Evolutionary conservation across 176 grass and related monocot species (phyloP).

Genomic region (Cenchrus fungigraminus): DNA sequence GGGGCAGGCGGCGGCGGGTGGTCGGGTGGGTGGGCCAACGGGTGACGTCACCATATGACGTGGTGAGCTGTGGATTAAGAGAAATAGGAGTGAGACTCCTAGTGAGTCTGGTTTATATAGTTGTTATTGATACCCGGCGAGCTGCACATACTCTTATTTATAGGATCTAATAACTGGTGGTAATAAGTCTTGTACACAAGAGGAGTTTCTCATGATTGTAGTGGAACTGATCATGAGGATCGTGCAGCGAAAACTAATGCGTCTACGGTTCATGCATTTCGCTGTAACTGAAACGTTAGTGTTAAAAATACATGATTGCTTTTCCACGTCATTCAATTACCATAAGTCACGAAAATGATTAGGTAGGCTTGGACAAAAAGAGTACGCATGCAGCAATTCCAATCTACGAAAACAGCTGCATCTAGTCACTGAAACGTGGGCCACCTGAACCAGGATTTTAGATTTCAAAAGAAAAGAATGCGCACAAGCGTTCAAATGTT

Average conservation of each 20-base stretch:
- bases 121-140: neutral
- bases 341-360: neutral
- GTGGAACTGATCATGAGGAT: neutral
- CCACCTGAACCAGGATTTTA: neutral
- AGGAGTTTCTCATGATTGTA: neutral
- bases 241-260: neutral
- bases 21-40: too few relatives aligned
- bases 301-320: too few relatives aligned
- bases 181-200: neutral
- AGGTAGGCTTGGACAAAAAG: neutral
- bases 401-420: neutral
- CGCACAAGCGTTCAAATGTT: too few relatives aligned
- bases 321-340: too few relatives aligned
- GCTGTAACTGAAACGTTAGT: too few relatives aligned
- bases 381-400: neutral
- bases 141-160: neutral
- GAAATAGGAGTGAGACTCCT: too few relatives aligned
- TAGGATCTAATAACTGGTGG: neutral
- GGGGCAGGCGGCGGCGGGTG: too few relatives aligned
- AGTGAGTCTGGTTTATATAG: too few relatives aligned
- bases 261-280: neutral
- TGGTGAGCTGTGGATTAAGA: too few relatives aligned
- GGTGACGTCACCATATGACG: too few relatives aligned
- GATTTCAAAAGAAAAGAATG: neutral
- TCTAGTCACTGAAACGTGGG: neutral